These are phyloP conservation scores for Blakeslea trispora DNA, from an alignment of 371 early-diverging fungal genomes.

Conservation along the genomic window DNA sequence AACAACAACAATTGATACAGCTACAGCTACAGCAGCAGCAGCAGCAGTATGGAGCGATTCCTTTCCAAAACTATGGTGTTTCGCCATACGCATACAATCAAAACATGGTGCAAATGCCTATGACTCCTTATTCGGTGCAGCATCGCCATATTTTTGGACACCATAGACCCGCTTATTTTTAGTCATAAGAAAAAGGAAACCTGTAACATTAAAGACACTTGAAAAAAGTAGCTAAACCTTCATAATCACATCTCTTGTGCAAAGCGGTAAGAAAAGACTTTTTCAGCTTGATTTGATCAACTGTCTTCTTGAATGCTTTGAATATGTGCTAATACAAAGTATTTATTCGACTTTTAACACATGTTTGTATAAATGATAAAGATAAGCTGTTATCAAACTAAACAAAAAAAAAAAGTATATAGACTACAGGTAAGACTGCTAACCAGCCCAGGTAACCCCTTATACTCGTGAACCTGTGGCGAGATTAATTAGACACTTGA, in stretches of 20 bases:
- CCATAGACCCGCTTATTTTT: not conserved
- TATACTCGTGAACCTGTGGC: constrained; percentile 72
- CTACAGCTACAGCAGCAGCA: constrained; percentile 1
- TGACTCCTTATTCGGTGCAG: not conserved
- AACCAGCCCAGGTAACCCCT: constrained; percentile 71
- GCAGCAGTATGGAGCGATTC: not conserved
- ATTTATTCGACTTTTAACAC: too few species aligned
- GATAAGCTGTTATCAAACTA: too few species aligned
- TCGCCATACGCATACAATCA: not conserved
- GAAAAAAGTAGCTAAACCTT: too few species aligned
- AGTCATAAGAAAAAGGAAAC: not conserved
- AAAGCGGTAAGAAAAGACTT: too few species aligned
- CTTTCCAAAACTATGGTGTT: not conserved
- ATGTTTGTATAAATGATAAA: too few species aligned
- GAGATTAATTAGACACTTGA: constrained; percentile 70
- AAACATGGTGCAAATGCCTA: not conserved
- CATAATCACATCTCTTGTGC: too few species aligned
- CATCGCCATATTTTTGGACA: not conserved
- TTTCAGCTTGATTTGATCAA: too few species aligned
- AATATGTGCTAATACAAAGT: too few species aligned
- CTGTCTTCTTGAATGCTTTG: too few species aligned
- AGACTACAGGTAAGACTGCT: constrained; percentile 60
- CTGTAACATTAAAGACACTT: too few species aligned
- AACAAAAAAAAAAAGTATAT: too few species aligned
- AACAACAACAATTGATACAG: constrained; percentile 10